Conservation (phyloP, 805 yeast species). For the Candida awuae region DNA sequence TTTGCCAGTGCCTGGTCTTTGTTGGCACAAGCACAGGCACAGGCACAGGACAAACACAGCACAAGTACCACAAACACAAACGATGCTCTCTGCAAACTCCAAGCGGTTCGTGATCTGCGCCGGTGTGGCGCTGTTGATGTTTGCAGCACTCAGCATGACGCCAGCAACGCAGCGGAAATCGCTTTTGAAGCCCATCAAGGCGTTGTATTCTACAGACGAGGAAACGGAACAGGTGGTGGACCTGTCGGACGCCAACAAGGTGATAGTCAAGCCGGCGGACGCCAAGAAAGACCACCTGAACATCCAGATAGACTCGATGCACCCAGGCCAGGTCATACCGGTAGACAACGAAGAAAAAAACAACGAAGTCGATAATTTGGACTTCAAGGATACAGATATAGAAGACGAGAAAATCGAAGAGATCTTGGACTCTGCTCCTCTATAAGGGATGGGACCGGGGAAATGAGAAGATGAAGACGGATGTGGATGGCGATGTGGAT, state of each 20-base stretch:
- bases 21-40: no score
- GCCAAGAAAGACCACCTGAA: background rate
- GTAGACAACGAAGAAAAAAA: constrained; percentile 3
- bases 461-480: no score
- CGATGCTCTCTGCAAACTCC: constrained; percentile 4
- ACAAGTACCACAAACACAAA: background rate
- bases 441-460: no score
- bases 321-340: constrained; percentile 3
- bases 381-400: background rate
- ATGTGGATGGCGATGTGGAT: no score
- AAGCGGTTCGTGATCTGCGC: constrained; percentile 7
- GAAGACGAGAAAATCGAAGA: constrained; percentile 3
- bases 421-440: constrained; percentile 4
- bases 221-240: background rate
- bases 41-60: background rate
- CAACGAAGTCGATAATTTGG: background rate
- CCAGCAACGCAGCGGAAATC: constrained; percentile 6
- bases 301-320: background rate
- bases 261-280: constrained; percentile 5
- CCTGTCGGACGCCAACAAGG: constrained; percentile 5
- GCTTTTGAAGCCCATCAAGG: constrained; percentile 1
- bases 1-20: no score
- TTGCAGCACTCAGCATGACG: constrained; percentile 11
- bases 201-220: background rate
- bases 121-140: constrained; percentile 5